These are phyloP conservation scores for Fusarium sp. DNA, from an alignment of 2,329 filamentous ascomycete genomes.

Conservation along the genomic window DNA sequence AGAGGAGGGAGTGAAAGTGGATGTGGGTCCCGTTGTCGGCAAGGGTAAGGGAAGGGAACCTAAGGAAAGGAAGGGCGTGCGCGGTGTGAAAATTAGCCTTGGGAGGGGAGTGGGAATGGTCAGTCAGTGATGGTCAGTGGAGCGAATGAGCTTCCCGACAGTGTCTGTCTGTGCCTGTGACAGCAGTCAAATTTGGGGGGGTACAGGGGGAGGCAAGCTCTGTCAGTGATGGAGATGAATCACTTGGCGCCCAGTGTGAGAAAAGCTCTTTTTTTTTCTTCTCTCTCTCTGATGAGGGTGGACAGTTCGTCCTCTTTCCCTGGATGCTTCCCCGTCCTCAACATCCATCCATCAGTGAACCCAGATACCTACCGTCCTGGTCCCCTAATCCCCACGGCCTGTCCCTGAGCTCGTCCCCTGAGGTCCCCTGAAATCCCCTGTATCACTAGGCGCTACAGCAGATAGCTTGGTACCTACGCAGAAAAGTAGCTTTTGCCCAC, in stretches of 20 bases:
- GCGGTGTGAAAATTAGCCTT: slow-evolving; percentile 8
- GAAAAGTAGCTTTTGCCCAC: slow-evolving; percentile 4
- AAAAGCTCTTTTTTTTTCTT: background rate
- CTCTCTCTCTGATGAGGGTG: background rate
- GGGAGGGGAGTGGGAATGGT: slow-evolving; percentile 4
- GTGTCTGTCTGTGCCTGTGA: slow-evolving; percentile 5
- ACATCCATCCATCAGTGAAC: background rate
- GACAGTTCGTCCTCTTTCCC: background rate
- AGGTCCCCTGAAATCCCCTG: slow-evolving; percentile 6
- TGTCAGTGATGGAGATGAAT: background rate
- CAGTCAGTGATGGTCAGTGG: background rate
- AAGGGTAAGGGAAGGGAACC: slow-evolving; percentile 1
- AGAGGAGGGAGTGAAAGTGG: slow-evolving; percentile 15
- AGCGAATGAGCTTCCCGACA: slow-evolving; percentile 2
- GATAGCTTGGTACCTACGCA: background rate
- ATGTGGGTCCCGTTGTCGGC: slow-evolving; percentile 11
- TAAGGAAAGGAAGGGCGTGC: slow-evolving; percentile 11
- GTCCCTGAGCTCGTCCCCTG: slow-evolving; percentile 10
- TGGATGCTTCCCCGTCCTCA: background rate
- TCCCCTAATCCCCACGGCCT: background rate
- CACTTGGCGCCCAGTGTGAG: background rate
- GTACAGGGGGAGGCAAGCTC: slow-evolving; percentile 1
- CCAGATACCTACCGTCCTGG: background rate
- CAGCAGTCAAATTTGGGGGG: slow-evolving; percentile 6
- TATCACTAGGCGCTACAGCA: slow-evolving; percentile 20